Base-by-base conservation (phyloP, 2,329 filamentous ascomycete genomes). In the Rutstroemia sp. region DNA sequence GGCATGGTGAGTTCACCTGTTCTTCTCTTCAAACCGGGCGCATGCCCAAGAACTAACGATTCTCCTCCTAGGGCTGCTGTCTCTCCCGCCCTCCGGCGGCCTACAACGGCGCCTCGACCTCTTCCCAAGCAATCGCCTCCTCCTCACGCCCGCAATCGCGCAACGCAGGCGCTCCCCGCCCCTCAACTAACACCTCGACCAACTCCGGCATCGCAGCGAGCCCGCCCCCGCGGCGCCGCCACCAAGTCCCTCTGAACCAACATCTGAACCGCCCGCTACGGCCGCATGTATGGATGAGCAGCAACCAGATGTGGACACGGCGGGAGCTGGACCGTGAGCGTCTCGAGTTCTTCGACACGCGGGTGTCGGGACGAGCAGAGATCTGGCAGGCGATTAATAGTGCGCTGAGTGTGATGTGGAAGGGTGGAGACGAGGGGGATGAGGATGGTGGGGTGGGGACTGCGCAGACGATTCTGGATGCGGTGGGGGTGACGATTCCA, bases 321-420 rank as follows among this genome's bases (percentile, higher is more conserved):
- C 68, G 73, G 16, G 75, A 86, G 53, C 75, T 96, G 2, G 81
- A 83, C 57, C 78, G 77, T 34, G 89, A 96, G 72, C 81, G 92
- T 49, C 74, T 73, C 49, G 90, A 90, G 60, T 96, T 95, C 76
- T 97, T 95, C 71, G 91, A 96, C 59, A 96, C 92, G 1, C 78
- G 90, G 48, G 89, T 95, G 16, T 88, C 87, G 0, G 90, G 90
- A 2, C 79, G 83, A 4, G 67, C 78, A 4, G 89, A 96, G 70
- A 80, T 94, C 25, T 97, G 92, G 92, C 82, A 82, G 63, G 86
- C 88, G 0, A 71, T 96, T 14, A 79, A 79, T 47, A 75, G 83
- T 1, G 87, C 85, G 0, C 76, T 90, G 17, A 80, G 87, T 59
- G 74, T 88, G 6, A 70, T 96, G 59, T 86, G 86, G 73, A 76